phyloP scores from a whole-genome alignment of 2,329 filamentous ascomycete species.

The Sporothrix euskadiensis region DNA sequence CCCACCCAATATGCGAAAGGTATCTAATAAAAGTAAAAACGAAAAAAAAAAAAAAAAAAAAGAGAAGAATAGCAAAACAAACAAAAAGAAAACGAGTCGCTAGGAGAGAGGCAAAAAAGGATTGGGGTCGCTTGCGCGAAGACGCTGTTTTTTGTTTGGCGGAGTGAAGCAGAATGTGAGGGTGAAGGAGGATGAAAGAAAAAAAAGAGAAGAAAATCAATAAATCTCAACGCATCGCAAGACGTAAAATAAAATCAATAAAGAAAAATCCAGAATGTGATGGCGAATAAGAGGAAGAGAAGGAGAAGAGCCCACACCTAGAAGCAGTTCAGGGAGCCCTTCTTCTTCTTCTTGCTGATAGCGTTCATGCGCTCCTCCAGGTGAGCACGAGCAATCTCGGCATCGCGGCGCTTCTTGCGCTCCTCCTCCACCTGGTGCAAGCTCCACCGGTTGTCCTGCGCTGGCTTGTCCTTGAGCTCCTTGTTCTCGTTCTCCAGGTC shows the following conservation, averaged over 20 bases:
- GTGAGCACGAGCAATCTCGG: constrained; percentile 83
- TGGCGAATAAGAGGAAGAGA: not conserved
- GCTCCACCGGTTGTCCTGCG: constrained; percentile 62
- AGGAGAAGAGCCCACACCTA: constrained; percentile 48
- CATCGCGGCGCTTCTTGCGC: constrained; percentile 84
- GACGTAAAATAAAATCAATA: constrained; percentile 19
- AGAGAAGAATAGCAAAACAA: not conserved
- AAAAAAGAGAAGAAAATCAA: not conserved
- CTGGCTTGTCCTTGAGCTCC: constrained; percentile 59
- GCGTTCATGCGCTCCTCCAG: constrained; percentile 94
- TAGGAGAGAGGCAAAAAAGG: not conserved
- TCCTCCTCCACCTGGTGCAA: constrained; percentile 96
- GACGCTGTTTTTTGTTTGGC: constrained; percentile 21
- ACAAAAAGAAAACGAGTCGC: constrained; percentile 20
- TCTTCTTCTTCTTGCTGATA: constrained; percentile 91
- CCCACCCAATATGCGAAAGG: constrained; percentile 17
- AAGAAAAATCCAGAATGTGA: not conserved
- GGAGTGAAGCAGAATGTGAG: not conserved
- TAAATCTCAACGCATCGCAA: constrained; percentile 20
- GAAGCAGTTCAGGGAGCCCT: constrained; percentile 95
- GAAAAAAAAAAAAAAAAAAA: not conserved
- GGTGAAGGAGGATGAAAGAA: not conserved
- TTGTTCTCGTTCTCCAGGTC: constrained; percentile 73
- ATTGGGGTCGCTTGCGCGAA: constrained; percentile 14
- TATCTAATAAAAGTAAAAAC: not conserved